Percentiles rank a stretch among this genome's conserved stretches.
phyloP scores from a whole-genome alignment of 495 filamentous ascomycete species.

The Extremus antarcticus region DNA sequence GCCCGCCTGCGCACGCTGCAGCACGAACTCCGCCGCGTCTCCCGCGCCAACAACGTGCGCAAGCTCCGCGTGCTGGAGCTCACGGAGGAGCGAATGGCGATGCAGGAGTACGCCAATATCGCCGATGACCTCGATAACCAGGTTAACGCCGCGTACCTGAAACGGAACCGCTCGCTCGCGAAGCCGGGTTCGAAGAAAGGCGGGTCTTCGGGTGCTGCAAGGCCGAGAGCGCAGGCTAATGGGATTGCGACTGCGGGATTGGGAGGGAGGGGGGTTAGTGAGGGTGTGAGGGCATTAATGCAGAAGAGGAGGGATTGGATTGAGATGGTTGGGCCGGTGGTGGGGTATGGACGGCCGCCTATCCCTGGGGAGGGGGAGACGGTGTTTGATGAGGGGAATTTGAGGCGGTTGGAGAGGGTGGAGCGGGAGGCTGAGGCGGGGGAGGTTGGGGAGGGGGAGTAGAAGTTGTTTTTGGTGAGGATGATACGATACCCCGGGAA shows the following conservation, averaged over 20 bases:
- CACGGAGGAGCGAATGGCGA: constrained; percentile 80
- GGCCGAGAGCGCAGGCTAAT: constrained; percentile 28
- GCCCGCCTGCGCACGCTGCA: constrained; percentile 81
- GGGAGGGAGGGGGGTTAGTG: constrained; percentile 76
- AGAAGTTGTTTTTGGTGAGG: not conserved
- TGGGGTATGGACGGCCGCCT: constrained; percentile 58
- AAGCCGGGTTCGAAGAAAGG: constrained; percentile 84
- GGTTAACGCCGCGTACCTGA: constrained; percentile 89
- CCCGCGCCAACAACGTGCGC: constrained; percentile 75
- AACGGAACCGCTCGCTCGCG: constrained; percentile 85
- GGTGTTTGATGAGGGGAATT: constrained; percentile 52
- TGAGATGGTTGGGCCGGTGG: constrained; percentile 74
- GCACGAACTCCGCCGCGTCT: constrained; percentile 64
- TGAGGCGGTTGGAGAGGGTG: constrained; percentile 42
- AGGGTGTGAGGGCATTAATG: constrained; percentile 81
- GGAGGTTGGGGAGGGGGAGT: constrained; percentile 52
- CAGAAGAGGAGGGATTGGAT: constrained; percentile 78
- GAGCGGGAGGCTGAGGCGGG: constrained; percentile 63
- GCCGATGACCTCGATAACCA: constrained; percentile 92
- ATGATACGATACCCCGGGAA: no score
- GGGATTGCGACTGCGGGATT: constrained; percentile 38
- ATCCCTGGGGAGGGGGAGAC: constrained; percentile 43
- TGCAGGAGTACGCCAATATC: constrained; percentile 93
- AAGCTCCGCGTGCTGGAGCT: constrained; percentile 77
- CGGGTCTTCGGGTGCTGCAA: constrained; percentile 29